These are phyloP conservation scores for Calonectria henricotiae DNA, from an alignment of 2,329 filamentous ascomycete genomes.

Conservation along the genomic window DNA sequence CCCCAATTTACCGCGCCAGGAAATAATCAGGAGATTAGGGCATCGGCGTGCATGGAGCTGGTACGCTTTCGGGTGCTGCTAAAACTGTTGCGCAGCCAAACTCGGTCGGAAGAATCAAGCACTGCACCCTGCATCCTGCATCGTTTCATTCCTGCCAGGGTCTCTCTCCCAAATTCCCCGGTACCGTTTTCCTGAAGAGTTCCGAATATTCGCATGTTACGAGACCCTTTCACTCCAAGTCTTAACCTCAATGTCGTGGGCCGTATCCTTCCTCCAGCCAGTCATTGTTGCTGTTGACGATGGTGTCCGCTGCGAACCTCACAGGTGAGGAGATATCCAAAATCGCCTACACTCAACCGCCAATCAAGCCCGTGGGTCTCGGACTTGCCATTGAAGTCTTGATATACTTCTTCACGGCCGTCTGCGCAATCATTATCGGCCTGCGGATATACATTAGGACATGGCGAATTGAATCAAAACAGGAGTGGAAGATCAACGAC, in stretches of 20 bases:
- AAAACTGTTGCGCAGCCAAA: background rate
- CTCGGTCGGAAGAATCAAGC: background rate
- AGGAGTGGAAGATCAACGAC: slow-evolving; percentile 40
- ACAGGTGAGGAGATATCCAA: slow-evolving; percentile 35
- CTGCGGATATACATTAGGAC: slow-evolving; percentile 31
- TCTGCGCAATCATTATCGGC: slow-evolving; percentile 28
- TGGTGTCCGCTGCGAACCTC: slow-evolving; percentile 29
- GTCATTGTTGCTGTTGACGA: slow-evolving; percentile 18
- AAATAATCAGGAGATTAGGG: background rate
- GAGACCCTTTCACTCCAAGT: slow-evolving; percentile 5
- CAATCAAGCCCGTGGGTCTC: slow-evolving; percentile 26
- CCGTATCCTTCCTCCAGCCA: slow-evolving; percentile 2
- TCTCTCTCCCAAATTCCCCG: background rate
- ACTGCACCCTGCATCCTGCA: background rate
- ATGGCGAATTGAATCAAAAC: slow-evolving; percentile 1
- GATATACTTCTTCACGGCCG: slow-evolving; percentile 32
- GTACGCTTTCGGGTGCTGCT: background rate
- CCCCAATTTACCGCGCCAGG: background rate
- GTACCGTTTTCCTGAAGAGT: background rate
- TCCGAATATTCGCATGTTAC: slow-evolving; percentile 5
- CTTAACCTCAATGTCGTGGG: background rate
- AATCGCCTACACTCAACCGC: slow-evolving; percentile 32
- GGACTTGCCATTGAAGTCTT: slow-evolving; percentile 31
- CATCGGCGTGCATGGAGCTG: background rate
- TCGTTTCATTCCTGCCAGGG: slow-evolving; percentile 6